These are phyloP conservation scores for Ascoidea asiatica DNA, from an alignment of 805 yeast genomes.

Conservation along the genomic window DNA sequence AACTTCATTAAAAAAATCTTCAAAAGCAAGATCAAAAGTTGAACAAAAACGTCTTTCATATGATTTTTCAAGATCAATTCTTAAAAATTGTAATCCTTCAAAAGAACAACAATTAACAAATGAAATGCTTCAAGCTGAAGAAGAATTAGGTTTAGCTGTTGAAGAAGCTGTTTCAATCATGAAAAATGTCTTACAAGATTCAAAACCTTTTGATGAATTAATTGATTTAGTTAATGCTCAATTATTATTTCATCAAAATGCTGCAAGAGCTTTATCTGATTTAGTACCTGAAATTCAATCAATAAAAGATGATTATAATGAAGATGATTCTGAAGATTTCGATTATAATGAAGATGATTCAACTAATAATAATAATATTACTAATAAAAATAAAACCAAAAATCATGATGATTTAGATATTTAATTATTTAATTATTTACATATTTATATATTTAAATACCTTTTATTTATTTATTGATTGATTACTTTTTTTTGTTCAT, in stretches of 20 bases:
- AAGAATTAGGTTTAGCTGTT: slow-evolving; percentile 78
- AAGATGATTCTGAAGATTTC: slow-evolving; percentile 20
- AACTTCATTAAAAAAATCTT: slow-evolving; percentile 46
- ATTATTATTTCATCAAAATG: slow-evolving; percentile 66
- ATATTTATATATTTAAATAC: slow-evolving; percentile 2
- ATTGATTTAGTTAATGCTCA: slow-evolving; percentile 66
- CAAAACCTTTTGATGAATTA: slow-evolving; percentile 55
- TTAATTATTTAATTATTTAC: slow-evolving; percentile 11
- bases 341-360: slow-evolving; percentile 10
- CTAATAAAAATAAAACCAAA: slow-evolving; percentile 10
- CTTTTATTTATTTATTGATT: no score
- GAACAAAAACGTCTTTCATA: slow-evolving; percentile 67
- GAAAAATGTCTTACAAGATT: slow-evolving; percentile 65
- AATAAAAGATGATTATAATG: slow-evolving; percentile 29
- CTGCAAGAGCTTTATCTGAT: slow-evolving; percentile 50
- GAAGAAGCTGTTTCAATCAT: slow-evolving; percentile 76
- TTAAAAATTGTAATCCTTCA: slow-evolving; percentile 35
- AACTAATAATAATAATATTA: no score
- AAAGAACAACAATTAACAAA: slow-evolving; percentile 65
- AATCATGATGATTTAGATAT: slow-evolving; percentile 8
- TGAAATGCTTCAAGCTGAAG: slow-evolving; percentile 74
- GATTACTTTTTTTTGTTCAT: background rate
- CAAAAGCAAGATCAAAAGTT: slow-evolving; percentile 58
- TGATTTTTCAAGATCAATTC: slow-evolving; percentile 58
- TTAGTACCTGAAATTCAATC: slow-evolving; percentile 52